These are phyloP conservation scores for Penicillium brevicompactum DNA, from an alignment of 2,329 filamentous ascomycete species.

Conservation along the genomic window DNA sequence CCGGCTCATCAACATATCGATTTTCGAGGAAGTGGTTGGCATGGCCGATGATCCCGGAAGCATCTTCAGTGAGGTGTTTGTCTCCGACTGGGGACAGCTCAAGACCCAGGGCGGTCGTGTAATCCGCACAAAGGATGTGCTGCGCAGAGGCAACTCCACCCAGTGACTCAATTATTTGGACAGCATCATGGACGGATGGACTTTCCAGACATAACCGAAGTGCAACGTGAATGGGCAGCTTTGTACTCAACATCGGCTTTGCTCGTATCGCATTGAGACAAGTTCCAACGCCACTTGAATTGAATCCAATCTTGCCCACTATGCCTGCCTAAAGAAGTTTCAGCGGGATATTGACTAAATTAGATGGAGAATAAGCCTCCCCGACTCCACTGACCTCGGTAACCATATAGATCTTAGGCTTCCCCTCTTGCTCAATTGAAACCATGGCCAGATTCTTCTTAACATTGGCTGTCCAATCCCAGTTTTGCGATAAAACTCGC, in stretches of 20 bases:
- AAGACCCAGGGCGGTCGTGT: slow-evolving; percentile 28
- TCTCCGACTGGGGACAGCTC: slow-evolving; percentile 34
- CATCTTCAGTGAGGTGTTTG: slow-evolving; percentile 38
- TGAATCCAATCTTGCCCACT: slow-evolving; percentile 68
- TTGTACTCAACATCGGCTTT: slow-evolving; percentile 53
- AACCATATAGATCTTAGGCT: slow-evolving; percentile 57
- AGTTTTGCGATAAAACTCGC: slow-evolving; percentile 57
- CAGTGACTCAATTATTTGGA: slow-evolving; percentile 45
- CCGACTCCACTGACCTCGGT: slow-evolving; percentile 47
- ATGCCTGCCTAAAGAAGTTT: slow-evolving; percentile 48
- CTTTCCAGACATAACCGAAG: slow-evolving; percentile 60
- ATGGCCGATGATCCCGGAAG: slow-evolving; percentile 41
- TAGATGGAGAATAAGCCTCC: neutral
- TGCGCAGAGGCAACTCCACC: slow-evolving; percentile 58
- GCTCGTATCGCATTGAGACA: slow-evolving; percentile 65
- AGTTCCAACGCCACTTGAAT: slow-evolving; percentile 59
- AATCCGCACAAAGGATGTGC: slow-evolving; percentile 59
- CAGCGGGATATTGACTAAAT: neutral
- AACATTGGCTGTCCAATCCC: slow-evolving; percentile 60
- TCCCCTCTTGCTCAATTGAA: slow-evolving; percentile 47
- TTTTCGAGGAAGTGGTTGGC: slow-evolving; percentile 50
- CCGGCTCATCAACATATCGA: slow-evolving; percentile 33
- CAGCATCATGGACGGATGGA: slow-evolving; percentile 49
- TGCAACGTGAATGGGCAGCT: slow-evolving; percentile 64
- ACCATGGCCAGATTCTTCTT: slow-evolving; percentile 55